Base-by-base conservation (phyloP, 345 rosid species). In the Populus davidiana region DNA sequence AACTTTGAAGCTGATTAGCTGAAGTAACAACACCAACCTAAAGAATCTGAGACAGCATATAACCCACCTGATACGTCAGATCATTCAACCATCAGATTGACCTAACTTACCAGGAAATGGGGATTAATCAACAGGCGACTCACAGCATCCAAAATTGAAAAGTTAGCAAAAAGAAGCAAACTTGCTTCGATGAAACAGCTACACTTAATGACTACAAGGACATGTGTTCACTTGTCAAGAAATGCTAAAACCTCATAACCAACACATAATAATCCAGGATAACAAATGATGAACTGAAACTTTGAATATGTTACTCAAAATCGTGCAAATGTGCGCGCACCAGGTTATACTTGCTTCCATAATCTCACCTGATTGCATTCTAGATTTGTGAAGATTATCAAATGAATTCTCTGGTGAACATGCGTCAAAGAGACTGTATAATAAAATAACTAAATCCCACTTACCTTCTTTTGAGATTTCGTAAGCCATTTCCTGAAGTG, bases 1-100 rank as follows among this genome's bases (percentile, higher is more conserved):
- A 74, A 77, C 59, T 61, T 49, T n/a, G 81, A 63, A 73, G 75
- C 78, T 73, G 67, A 81, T 74, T 69, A 44, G 78, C 78, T 72
- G 69, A 59, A 31, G 47, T 77, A 14, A 25, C 20, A 44, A 52
- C 12, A 38, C 67, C 69, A 62, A 54, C 76, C 79, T 20, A 66
- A 8, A 29, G 71, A 31, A 47, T 47, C 33, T 23, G 13, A 11
- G 43, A n/a, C 71, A 7, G n/a, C 6, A 16, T 36, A 41, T 41
- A 38, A 31, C 33, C 21, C 10, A 25, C 38, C 21, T 5, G 31
- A 49, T 71, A 52, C 12, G 21, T 8, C 20, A 20, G 25, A 6
- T 29, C 38, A 23, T 14, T 64, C 36, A 23, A 64, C 0, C 68
- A 64, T 63, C 29, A 23, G 62, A 56, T 8, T 56, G 11, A 27